These are phyloP conservation scores for Castanea crenata DNA, from an alignment of 306 rosid species.

Conservation along the genomic window DNA sequence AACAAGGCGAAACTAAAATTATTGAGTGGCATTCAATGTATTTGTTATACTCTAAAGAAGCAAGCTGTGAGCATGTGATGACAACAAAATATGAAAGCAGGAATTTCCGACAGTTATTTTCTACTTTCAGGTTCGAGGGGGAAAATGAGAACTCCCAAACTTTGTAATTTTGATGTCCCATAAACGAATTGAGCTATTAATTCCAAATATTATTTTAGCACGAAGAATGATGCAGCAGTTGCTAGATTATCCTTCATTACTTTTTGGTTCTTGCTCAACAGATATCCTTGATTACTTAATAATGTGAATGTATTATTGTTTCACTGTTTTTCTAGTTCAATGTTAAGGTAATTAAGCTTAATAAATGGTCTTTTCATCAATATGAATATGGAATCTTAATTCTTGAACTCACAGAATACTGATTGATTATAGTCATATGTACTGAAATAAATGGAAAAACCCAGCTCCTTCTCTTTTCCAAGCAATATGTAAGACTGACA, in stretches of 20 bases:
- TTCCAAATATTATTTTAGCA: background rate
- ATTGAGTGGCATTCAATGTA: background rate
- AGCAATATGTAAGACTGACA: no score
- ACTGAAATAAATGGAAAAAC: background rate
- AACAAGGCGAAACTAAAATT: constrained; percentile 4
- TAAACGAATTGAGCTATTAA: background rate
- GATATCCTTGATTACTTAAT: background rate
- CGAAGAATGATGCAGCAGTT: background rate
- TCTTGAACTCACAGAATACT: background rate
- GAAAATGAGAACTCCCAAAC: background rate
- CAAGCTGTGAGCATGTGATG: constrained; percentile 14
- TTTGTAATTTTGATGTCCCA: background rate
- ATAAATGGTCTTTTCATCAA: no score
- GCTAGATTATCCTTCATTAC: background rate
- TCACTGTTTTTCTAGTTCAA: background rate
- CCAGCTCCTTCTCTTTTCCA: no score
- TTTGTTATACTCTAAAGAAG: background rate
- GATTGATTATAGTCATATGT: background rate
- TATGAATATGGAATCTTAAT: background rate
- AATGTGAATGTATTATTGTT: background rate
- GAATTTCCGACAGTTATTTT: background rate
- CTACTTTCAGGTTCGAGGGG: background rate
- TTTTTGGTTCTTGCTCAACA: background rate
- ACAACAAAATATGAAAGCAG: background rate
- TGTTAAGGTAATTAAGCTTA: no score